Evolutionary conservation across 192 early-diverging fungal species (phyloP), one percentile per base, ranked within the genome.

Genomic region (Helicostylum pulchrum): DNA sequence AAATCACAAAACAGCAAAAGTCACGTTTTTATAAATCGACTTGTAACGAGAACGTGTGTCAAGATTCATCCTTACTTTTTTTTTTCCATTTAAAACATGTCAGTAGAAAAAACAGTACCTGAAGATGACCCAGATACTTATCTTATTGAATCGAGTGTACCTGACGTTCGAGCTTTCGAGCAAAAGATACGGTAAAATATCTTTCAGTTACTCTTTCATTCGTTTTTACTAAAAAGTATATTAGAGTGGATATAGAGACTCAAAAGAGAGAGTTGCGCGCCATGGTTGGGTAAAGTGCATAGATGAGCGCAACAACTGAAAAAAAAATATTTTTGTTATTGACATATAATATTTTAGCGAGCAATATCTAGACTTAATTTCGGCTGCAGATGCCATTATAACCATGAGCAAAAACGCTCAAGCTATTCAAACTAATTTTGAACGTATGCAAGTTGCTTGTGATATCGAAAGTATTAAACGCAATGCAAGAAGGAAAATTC

Each of bases 361-460:
- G 62, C 78, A 90, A 23, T 94, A 94, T 64, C 76, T 89, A n/a
- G 92, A 94, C 62, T 64, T 94, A 47, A 91, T 94, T 49, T 85
- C 87, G 21, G 92, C 92, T 0, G 89, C 92, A 4, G 92, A 94
- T 62, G 78, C 87, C 44, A 92, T 94, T 30, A 78, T 83, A 10
- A 63, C 77, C 14, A 94, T 94, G 92, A 78, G 78, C 46, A 69
- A 77, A 17, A 80, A 78, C 19, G 78, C 88, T 9, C 55, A 72
- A 6, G 43, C 69, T 30, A 72, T 93, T 48, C 74, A 85, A 61
- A 64, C 61, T 39, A 83, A 80, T 14, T 79, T 94, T 26, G 61
- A 77, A n/a, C 53, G 66, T 1, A 84, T 91, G 77, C 77, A 81
- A 31, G 67, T 64, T 36, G 67, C 73, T n/a, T 86, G 88, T 66